phyloP scores from a whole-genome alignment of 2,329 filamentous ascomycete species.

The Xylariaceae sp. region DNA sequence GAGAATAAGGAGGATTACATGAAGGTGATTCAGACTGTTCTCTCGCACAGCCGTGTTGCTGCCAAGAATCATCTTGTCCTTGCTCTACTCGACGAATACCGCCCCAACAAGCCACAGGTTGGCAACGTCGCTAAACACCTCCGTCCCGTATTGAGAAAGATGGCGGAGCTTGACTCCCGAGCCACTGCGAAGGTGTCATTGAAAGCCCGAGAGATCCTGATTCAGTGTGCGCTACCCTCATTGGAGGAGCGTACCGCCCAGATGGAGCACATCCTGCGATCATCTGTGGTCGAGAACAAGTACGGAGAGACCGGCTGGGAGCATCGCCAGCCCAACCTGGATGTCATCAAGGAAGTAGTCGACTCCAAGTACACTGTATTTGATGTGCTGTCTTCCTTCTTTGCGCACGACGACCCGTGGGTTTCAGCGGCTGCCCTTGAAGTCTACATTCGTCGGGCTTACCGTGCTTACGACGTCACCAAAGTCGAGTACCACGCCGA shows the following conservation, averaged over 20 bases:
- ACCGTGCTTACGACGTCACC: constrained; percentile 91
- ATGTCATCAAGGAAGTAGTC: constrained; percentile 93
- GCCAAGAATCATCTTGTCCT: constrained; percentile 92
- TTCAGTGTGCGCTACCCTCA: constrained; percentile 93
- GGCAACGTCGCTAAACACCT: constrained; percentile 87
- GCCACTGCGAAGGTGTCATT: constrained; percentile 89
- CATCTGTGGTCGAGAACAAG: constrained; percentile 90
- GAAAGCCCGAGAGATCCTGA: constrained; percentile 95
- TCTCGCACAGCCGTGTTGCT: constrained; percentile 88
- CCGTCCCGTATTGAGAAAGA: constrained; percentile 71
- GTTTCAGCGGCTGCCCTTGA: constrained; percentile 90
- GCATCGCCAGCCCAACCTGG: constrained; percentile 84
- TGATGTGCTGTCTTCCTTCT: constrained; percentile 92
- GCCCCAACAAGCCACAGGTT: constrained; percentile 85
- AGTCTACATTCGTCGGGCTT: constrained; percentile 92
- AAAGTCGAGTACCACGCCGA: constrained; percentile 81
- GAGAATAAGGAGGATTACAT: constrained; percentile 90
- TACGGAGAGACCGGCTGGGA: constrained; percentile 98
- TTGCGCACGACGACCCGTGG: constrained; percentile 89
- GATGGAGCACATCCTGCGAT: constrained; percentile 98
- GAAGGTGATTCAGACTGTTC: constrained; percentile 79
- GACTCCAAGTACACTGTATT: constrained; percentile 99
- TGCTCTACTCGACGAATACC: constrained; percentile 88
- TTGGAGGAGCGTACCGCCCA: constrained; percentile 90
- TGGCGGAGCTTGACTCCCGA: constrained; percentile 86